Conservation (phyloP, 352 stramenopile genomes). For the Phytophthora ramorum region DNA sequence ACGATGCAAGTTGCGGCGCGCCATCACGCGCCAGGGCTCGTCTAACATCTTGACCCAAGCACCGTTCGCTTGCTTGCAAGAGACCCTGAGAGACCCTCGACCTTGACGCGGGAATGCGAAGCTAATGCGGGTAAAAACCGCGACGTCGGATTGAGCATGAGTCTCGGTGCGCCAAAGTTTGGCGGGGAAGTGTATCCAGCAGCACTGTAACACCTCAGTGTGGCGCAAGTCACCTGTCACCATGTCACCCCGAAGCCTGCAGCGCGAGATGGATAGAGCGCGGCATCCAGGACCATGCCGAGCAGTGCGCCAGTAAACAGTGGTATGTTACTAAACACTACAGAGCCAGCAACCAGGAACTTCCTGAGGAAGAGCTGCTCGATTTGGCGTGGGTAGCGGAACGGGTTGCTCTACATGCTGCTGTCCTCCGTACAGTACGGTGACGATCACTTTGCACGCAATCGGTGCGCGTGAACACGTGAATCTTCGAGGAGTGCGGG, state of each 20-base stretch:
- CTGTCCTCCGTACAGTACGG: not conserved
- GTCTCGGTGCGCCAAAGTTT: constrained; percentile 21
- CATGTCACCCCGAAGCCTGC: too few species aligned
- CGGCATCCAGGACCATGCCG: not conserved
- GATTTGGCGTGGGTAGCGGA: constrained; percentile 13
- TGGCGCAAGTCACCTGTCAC: too few species aligned
- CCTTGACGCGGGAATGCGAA: constrained; percentile 17
- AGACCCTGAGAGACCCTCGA: constrained; percentile 23
- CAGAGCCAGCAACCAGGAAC: not conserved
- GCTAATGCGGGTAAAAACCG: constrained; percentile 18
- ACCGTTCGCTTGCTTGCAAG: constrained; percentile 27
- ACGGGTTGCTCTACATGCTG: constrained; percentile 1
- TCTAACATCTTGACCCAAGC: constrained; percentile 20
- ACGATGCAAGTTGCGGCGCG: not conserved
- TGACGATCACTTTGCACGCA: constrained; percentile 9
- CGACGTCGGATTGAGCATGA: constrained; percentile 10
- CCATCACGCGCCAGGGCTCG: not conserved
- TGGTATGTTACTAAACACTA: not conserved
- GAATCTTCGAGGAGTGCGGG: not conserved
- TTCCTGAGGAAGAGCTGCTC: constrained; percentile 19
- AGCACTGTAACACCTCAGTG: not conserved
- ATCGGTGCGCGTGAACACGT: constrained; percentile 16
- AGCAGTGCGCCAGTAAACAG: constrained; percentile 2
- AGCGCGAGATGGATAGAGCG: not conserved
- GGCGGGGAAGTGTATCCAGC: not conserved